A percentile compares a stretch with the other conserved stretches of the same genome.
Evolutionary conservation across 2,329 filamentous ascomycete genomes (phyloP).

Genomic region (Claviceps sp.): DNA sequence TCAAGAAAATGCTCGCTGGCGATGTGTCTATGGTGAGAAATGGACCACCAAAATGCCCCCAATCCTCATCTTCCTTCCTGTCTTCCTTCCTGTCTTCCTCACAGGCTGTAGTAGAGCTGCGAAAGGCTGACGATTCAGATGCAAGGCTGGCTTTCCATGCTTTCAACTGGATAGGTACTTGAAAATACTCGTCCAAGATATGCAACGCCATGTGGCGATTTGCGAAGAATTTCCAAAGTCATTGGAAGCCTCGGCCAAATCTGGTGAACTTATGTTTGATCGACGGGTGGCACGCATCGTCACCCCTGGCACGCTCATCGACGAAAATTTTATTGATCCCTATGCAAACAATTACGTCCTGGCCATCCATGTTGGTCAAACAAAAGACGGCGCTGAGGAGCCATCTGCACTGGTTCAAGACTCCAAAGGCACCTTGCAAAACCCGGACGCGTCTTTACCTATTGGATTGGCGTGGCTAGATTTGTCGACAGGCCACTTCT

Average conservation of each 20-base stretch:
- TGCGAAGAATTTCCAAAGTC: conserved; percentile 82
- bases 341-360: conserved; percentile 89
- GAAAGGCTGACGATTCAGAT: neutral
- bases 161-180: conserved; percentile 87
- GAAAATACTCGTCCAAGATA: conserved; percentile 82
- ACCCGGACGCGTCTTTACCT: conserved; percentile 12
- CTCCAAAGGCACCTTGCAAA: conserved; percentile 3
- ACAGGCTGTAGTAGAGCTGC: neutral
- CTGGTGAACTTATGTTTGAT: conserved; percentile 71
- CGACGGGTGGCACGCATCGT: conserved; percentile 76
- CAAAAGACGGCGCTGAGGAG: no score
- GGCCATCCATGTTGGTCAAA: conserved; percentile 48
- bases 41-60: neutral
- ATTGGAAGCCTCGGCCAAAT: conserved; percentile 53
- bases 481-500: conserved; percentile 88
- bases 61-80: neutral
- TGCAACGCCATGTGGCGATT: conserved; percentile 83
- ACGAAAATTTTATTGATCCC: conserved; percentile 94
- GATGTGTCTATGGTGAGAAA: conserved; percentile 67
- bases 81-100: neutral
- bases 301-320: conserved; percentile 89
- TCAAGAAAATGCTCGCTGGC: conserved; percentile 65
- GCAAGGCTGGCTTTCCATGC: conserved; percentile 78
- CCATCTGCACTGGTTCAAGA: neutral
- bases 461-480: conserved; percentile 89